Conservation (phyloP, 2,329 filamentous ascomycete species). For the Ustilaginoidea virens region DNA sequence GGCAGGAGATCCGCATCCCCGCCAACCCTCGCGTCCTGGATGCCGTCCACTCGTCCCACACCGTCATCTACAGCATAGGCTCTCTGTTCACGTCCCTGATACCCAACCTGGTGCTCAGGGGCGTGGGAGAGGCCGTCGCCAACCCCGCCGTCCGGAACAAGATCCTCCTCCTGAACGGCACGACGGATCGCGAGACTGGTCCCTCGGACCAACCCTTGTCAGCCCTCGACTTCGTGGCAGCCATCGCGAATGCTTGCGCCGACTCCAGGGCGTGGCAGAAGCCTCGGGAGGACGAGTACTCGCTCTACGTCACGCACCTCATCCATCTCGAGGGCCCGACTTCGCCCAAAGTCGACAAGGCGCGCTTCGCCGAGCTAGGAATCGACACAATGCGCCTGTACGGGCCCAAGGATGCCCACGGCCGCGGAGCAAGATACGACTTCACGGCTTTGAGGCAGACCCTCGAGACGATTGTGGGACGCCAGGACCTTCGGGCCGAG, state of each 20-base stretch:
- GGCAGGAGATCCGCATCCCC: conserved; percentile 79
- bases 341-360: conserved; percentile 55
- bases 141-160: conserved; percentile 42
- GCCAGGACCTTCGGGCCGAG: conserved; percentile 20
- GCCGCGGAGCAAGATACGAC: conserved; percentile 51
- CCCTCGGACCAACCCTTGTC: conserved; percentile 49
- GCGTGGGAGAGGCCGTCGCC: conserved; percentile 48
- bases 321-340: conserved; percentile 60
- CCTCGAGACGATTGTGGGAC: conserved; percentile 62
- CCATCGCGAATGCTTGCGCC: conserved; percentile 59
- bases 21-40: conserved; percentile 70
- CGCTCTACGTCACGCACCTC: conserved; percentile 66
- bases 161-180: conserved; percentile 74
- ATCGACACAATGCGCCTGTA: conserved; percentile 68
- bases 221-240: conserved; percentile 67
- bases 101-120: conserved; percentile 61
- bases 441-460: conserved; percentile 57
- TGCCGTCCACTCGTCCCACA: conserved; percentile 47
- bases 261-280: conserved; percentile 41
- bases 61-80: conserved; percentile 85
- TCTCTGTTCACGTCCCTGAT: conserved; percentile 82
- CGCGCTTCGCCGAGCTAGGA: conserved; percentile 46
- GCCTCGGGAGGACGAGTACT: conserved; percentile 32
- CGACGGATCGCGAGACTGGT: conserved; percentile 73
- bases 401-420: conserved; percentile 38